These are phyloP conservation scores for Plantago ovata DNA, from an alignment of 257 asterid species.

Conservation along the genomic window DNA sequence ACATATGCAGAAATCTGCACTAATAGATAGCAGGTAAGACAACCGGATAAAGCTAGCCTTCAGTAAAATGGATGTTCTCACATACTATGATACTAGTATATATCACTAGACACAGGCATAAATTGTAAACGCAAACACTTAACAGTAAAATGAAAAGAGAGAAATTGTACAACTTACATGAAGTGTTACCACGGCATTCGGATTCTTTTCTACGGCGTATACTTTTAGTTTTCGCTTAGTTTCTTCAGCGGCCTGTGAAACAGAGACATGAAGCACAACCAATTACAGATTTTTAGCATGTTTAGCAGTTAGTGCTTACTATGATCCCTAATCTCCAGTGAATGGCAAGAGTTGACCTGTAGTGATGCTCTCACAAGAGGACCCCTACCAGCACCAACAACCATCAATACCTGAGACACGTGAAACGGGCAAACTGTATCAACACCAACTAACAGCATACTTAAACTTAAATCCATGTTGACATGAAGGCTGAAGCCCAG, in stretches of 20 bases:
- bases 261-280: constrained; percentile 13
- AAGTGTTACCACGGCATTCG: constrained; percentile 95
- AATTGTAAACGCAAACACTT: background rate
- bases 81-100: too few species aligned
- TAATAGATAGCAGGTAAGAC: too few species aligned
- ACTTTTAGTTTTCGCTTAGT: constrained; percentile 84
- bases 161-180: constrained; percentile 54
- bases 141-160: constrained; percentile 14
- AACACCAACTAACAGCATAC: constrained; percentile 1
- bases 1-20: too few species aligned
- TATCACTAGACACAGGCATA: background rate
- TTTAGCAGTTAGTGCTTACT: constrained; percentile 3
- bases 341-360: constrained; percentile 47
- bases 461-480: constrained; percentile 10
- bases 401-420: constrained; percentile 81
- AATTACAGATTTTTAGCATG: constrained; percentile 15
- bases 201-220: constrained; percentile 98
- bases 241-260: constrained; percentile 89
- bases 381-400: constrained; percentile 99
- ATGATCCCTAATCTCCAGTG: constrained; percentile 10
- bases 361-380: constrained; percentile 98
- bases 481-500: constrained; percentile 7
- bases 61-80: too few species aligned
- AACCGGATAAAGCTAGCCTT: too few species aligned
- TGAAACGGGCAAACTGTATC: constrained; percentile 18